Conservation (phyloP, 768 basidiomycete genomes). For the Leccinum variicolor region DNA sequence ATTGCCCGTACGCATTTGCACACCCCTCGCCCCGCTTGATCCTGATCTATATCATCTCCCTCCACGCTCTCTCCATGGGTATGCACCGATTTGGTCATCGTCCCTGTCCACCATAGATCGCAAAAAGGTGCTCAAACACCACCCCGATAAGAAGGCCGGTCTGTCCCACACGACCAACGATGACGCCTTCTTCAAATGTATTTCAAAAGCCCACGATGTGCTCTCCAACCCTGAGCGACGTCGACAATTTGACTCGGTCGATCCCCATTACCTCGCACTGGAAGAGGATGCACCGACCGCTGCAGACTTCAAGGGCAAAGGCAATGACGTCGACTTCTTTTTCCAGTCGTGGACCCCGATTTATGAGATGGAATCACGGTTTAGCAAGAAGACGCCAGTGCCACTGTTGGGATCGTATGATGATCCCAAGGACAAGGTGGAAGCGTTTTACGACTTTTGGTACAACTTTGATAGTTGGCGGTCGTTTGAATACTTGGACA, state of each 20-base stretch:
- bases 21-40: slow-evolving; percentile 13
- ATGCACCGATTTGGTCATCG: neutral
- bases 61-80: neutral
- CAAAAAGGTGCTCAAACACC: slow-evolving; percentile 98
- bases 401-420: slow-evolving; percentile 72
- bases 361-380: slow-evolving; percentile 89
- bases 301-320: slow-evolving; percentile 48
- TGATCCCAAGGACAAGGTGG: slow-evolving; percentile 77
- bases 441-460: slow-evolving; percentile 98
- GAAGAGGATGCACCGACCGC: slow-evolving; percentile 77
- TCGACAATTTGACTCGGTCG: slow-evolving; percentile 95
- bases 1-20: slow-evolving; percentile 75
- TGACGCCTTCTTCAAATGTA: slow-evolving; percentile 99
- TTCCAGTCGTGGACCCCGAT: slow-evolving; percentile 75
- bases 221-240: slow-evolving; percentile 84
- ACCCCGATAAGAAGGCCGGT: slow-evolving; percentile 93
- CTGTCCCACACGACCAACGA: slow-evolving; percentile 84
- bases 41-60: neutral
- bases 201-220: slow-evolving; percentile 96
- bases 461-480: slow-evolving; percentile 99
- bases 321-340: slow-evolving; percentile 57
- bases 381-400: slow-evolving; percentile 83
- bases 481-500: slow-evolving; percentile 96
- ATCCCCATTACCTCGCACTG: slow-evolving; percentile 67
- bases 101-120: slow-evolving; percentile 58